Base-by-base conservation (phyloP, 2,329 filamentous ascomycete genomes). In the Lachnellula hyalina region DNA sequence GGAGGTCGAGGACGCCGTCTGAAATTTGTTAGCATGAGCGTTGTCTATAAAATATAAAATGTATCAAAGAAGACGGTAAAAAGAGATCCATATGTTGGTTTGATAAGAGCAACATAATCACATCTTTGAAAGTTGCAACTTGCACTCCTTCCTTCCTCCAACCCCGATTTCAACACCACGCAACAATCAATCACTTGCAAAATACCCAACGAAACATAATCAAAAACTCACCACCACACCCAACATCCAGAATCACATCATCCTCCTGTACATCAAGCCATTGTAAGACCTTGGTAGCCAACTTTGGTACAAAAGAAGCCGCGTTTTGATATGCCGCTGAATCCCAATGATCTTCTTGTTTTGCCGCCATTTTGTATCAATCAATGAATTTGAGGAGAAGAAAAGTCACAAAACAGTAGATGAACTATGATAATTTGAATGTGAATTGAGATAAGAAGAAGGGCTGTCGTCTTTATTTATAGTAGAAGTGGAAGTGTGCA, bases 291-390 rank as follows among this genome's bases (percentile, higher is more conserved):
- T 82, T 84, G 15, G 74, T 75, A 1, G 83, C 78, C 9, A 86
- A 72, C 63, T 83, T 81, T 3, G 84, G 83, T 8, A 86, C 83
- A 62, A 86, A 87, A 0, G 80, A 78, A 7, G 83, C 84, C 2
- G 82, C 78, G 55, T 78, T 72, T 56, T 83, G 78, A 65, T 86
- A 87, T 34, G 77, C 77, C 61, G 71, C 65, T 0, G 69, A 61
- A 15, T 69, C 71, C 73, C 73, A 74, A 52, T 72, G 67, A 48
- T 74, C 71, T 56, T 66, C 65, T 15, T 55, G 46, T 38, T 60
- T 50, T 15, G 47, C 48, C 34, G 54, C 34, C 60, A 61, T 62
- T 23, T 51, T 58, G 17, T 50, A 17, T 28, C 14, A 17, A 40
- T 41, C 51, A 50, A n/a, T 40, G 17, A n/a, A 3, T 25, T 47